Percentiles rank a stretch among this genome's conserved stretches.
Evolutionary conservation across 148 eudicot genomes (phyloP).

Genomic region (Chenopodium suecicum): DNA sequence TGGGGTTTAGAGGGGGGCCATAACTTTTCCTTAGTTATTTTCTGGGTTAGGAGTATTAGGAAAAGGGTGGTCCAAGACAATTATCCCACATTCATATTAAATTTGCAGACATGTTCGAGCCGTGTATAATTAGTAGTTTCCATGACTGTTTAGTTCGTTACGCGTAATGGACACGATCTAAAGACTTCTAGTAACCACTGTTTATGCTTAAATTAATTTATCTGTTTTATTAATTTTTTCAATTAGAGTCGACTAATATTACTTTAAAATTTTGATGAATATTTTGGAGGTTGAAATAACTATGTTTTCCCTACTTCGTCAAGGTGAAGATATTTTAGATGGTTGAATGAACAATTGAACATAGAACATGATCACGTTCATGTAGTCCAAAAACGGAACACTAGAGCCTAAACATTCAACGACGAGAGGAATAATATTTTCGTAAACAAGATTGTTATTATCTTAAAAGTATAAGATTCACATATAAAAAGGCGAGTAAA

Average conservation of each 20-base stretch:
- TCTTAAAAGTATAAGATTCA: too few species aligned
- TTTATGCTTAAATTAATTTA: background rate
- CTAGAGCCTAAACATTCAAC: too few species aligned
- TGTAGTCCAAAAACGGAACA: background rate
- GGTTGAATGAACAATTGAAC: background rate
- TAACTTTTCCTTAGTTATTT: too few species aligned
- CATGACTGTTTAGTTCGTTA: slow-evolving; percentile 2
- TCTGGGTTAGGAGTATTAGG: background rate
- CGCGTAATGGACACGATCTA: slow-evolving; percentile 14
- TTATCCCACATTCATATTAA: background rate
- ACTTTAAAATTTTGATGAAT: too few species aligned
- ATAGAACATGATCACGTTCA: background rate
- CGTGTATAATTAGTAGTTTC: slow-evolving; percentile 4
- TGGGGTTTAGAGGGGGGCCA: background rate
- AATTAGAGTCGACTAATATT: too few species aligned
- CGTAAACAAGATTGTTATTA: too few species aligned
- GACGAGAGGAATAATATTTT: too few species aligned
- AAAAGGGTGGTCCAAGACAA: background rate
- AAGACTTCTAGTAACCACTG: background rate
- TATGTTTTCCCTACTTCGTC: too few species aligned
- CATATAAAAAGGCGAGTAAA: too few species aligned
- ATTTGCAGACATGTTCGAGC: background rate
- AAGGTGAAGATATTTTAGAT: background rate
- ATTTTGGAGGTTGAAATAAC: too few species aligned
- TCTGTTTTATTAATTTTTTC: background rate